Percentiles rank a stretch among this genome's conserved stretches.
Evolutionary conservation across 2,329 filamentous ascomycete species (phyloP).

Genomic region (Monilinia polystroma): DNA sequence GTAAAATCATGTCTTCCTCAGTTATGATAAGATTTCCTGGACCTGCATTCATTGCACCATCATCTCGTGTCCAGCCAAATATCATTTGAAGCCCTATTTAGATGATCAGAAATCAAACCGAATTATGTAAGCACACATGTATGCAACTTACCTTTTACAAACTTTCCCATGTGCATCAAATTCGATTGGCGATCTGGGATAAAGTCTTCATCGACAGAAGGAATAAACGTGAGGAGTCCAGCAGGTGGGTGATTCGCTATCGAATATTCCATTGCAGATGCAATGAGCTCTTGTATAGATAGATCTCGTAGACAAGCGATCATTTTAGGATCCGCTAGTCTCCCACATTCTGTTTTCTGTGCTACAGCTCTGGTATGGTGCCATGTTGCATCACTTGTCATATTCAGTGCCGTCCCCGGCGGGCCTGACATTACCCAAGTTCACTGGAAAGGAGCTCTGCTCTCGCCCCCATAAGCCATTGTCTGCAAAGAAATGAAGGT

Average conservation of each 20-base stretch:
- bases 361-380: not conserved
- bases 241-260: constrained; percentile 13
- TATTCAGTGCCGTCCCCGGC: no score
- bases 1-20: not conserved
- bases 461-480: no score
- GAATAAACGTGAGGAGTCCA: constrained; percentile 20
- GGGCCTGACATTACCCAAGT: no score
- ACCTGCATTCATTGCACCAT: constrained; percentile 18
- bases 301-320: not conserved
- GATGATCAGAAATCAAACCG: not conserved
- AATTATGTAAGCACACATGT: not conserved
- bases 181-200: not conserved
- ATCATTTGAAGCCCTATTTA: constrained; percentile 11
- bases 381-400: no score
- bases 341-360: not conserved
- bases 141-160: constrained; percentile 8
- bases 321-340: not conserved
- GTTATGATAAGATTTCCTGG: not conserved
- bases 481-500: no score
- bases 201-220: constrained; percentile 18
- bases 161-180: not conserved
- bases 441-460: no score
- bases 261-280: constrained; percentile 23
- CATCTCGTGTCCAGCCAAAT: constrained; percentile 21
- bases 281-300: constrained; percentile 17